Evolutionary conservation across 208 protist species (phyloP), one percentile per base, ranked within the genome.

Genomic region (Leishmania martiniquensis): DNA sequence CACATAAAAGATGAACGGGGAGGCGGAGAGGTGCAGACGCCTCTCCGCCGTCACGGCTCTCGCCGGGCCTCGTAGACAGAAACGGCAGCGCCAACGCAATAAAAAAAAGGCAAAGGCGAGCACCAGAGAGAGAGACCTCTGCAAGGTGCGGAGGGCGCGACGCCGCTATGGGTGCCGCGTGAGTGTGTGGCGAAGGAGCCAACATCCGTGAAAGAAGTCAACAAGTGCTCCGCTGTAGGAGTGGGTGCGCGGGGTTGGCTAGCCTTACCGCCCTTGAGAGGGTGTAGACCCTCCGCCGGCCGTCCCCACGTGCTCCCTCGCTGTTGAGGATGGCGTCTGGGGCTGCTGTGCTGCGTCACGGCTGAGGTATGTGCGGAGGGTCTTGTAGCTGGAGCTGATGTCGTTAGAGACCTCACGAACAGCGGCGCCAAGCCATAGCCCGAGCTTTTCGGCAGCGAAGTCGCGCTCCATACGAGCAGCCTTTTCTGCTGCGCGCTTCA

Each of bases 401-500:
- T 96, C 92, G 13, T 81, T 76, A 20, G 76, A 85, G 1, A 93
- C 78, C 76, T 95, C 93, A 34, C 77, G 75, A 32, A 83, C 87
- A 4, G 87, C 81, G 10, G 88, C 91, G 59, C 85, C 81, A 37
- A 79, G 57, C 89, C 89, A 96, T 15, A 95, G 45, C 5, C 83
- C 85, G 13, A 87, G 65, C 72, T 89, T 87, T 65, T 92, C 84
- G 22, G 80, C 60, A 15, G 75, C 75, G 34, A 84, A 77, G 45
- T 85, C 44, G 59, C 62, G 77, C 57, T 94, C 82, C 55, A 85
- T 47, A 6, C 84, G 85, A 5, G 85, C 89, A 2, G 89, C 88
- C 54, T 87, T 88, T 63, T 83, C 63, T 4, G 93, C 93, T 4
- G 83, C 79, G 32, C 81, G 80, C 69, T 89, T 66, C 22, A 94